A percentile compares a stretch with the other conserved stretches of the same genome.
Evolutionary conservation across 495 filamentous ascomycete genomes (phyloP).

Genomic region (Acidomyces sp.): DNA sequence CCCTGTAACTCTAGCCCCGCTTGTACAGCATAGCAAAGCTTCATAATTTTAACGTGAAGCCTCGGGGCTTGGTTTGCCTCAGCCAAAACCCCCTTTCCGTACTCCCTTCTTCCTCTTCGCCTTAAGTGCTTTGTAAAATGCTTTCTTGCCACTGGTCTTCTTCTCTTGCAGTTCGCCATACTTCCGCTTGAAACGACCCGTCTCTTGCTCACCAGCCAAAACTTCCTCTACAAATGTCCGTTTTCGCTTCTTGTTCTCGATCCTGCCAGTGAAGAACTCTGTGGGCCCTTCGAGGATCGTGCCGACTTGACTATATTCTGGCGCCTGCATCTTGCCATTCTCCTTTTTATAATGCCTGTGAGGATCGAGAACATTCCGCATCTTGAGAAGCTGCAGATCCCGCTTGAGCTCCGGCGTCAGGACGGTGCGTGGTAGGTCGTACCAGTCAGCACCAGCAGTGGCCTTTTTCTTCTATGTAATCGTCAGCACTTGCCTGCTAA

Average conservation of each 20-base stretch:
- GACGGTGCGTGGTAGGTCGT: slow-evolving; percentile 68
- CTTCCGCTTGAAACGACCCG: slow-evolving; percentile 53
- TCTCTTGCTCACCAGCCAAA: slow-evolving; percentile 48
- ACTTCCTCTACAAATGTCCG: slow-evolving; percentile 83
- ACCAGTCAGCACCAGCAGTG: slow-evolving; percentile 60
- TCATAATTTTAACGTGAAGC: background rate
- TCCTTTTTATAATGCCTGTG: slow-evolving; percentile 89
- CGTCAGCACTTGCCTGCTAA: too few species aligned
- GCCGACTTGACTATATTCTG: slow-evolving; percentile 77
- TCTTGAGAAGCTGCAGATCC: slow-evolving; percentile 73
- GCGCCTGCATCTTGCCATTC: slow-evolving; percentile 47
- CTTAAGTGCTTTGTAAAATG: slow-evolving; percentile 53
- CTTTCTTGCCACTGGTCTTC: slow-evolving; percentile 61
- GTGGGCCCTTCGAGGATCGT: slow-evolving; percentile 81
- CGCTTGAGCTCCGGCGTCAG: slow-evolving; percentile 73
- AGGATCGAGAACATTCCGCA: slow-evolving; percentile 78
- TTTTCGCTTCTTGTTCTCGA: slow-evolving; percentile 79
- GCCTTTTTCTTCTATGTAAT: slow-evolving; percentile 38
- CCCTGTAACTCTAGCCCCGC: slow-evolving; percentile 10
- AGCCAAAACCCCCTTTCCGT: slow-evolving; percentile 16
- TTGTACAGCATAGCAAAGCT: slow-evolving; percentile 1
- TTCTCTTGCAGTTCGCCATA: slow-evolving; percentile 53
- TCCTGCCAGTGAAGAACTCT: slow-evolving; percentile 65
- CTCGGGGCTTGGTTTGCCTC: background rate
- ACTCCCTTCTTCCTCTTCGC: slow-evolving; percentile 35